Percentiles rank a stretch among this genome's conserved stretches.
Evolutionary conservation across 108 stramenopile genomes (phyloP).

Genomic region (Schizochytrium sp.): DNA sequence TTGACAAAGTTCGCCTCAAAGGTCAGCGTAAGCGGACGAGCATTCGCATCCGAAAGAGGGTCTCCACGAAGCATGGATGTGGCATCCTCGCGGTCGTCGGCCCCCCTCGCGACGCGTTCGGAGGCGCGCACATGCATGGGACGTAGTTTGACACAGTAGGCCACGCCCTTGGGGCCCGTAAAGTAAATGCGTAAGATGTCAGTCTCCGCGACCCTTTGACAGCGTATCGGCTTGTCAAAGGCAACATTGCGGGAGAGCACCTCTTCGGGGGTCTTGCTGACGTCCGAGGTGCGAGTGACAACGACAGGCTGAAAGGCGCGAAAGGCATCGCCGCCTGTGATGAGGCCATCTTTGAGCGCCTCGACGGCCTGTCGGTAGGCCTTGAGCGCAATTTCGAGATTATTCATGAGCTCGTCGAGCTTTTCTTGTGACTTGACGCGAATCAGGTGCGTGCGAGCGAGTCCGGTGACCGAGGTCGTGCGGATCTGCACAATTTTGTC

Average conservation of each 20-base stretch:
- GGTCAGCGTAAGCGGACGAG: background rate
- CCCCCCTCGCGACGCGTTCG: background rate
- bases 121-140: background rate
- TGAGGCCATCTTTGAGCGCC: background rate
- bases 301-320: background rate
- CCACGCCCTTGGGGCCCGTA: background rate
- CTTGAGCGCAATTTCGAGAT: background rate
- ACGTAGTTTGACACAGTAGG: background rate
- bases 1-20: background rate
- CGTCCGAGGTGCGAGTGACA: background rate
- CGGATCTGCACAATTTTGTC: constrained; percentile 1
- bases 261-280: background rate
- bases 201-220: background rate
- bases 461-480: background rate
- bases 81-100: background rate
- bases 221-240: background rate
- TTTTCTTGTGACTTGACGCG: background rate
- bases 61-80: background rate
- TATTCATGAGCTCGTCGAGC: background rate
- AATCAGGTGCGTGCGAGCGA: background rate
- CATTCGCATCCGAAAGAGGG: background rate
- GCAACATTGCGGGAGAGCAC: background rate
- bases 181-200: background rate
- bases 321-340: background rate
- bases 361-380: background rate